Conservation (phyloP, 2,329 filamentous ascomycete species). For the Hymenoscyphus albidus region DNA sequence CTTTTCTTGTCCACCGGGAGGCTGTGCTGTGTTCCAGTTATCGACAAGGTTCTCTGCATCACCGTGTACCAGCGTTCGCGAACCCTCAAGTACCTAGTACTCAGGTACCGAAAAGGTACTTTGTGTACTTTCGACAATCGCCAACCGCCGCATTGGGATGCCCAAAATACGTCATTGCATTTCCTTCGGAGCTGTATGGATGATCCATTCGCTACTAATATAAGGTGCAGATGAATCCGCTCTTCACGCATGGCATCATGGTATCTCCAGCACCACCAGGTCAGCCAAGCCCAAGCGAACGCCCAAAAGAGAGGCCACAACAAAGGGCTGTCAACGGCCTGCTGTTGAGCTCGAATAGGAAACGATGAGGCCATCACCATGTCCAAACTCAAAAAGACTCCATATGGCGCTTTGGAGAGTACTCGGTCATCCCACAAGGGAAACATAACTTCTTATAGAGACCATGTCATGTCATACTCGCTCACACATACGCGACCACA, state of each 20-base stretch:
- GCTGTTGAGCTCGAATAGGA: not conserved
- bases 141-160: constrained; percentile 11
- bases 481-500: not conserved
- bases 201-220: constrained; percentile 2
- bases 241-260: not conserved
- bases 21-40: not conserved
- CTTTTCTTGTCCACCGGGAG: no score
- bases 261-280: not conserved
- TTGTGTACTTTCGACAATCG: constrained; percentile 4
- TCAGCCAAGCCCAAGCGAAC: not conserved
- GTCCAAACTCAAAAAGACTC: not conserved
- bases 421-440: not conserved
- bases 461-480: not conserved
- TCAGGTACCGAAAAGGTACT: constrained; percentile 3
- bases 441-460: not conserved
- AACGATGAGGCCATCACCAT: not conserved
- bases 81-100: not conserved
- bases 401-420: not conserved
- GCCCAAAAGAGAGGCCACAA: not conserved
- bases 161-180: constrained; percentile 6
- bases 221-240: constrained; percentile 2
- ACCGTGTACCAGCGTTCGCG: not conserved
- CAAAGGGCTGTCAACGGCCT: not conserved
- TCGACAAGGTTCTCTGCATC: not conserved
- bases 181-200: not conserved